phyloP scores from a whole-genome alignment of 257 asterid species.

The Primulina eburnea region DNA sequence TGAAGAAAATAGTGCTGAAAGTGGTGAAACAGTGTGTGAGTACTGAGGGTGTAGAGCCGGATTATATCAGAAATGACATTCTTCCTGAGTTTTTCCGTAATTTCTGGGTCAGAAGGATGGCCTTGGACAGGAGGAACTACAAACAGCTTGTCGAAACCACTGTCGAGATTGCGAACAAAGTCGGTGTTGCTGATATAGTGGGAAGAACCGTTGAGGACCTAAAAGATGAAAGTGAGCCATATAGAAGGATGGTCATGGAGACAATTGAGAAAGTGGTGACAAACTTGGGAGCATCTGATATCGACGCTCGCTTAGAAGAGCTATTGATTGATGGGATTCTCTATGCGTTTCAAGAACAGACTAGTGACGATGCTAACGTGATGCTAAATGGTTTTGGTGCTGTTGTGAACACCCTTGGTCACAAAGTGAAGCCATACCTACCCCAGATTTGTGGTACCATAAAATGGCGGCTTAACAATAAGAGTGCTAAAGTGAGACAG shows the following conservation, averaged over 20 bases:
- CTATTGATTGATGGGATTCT: conserved; percentile 82
- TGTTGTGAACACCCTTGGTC: conserved; percentile 88
- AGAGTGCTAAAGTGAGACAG: conserved; percentile 90
- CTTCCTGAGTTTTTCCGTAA: conserved; percentile 91
- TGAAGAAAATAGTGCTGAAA: conserved; percentile 91
- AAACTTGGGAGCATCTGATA: conserved; percentile 84
- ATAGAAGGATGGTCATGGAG: conserved; percentile 95
- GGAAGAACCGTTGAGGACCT: conserved; percentile 85
- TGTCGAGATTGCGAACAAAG: conserved; percentile 87
- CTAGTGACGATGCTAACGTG: conserved; percentile 90
- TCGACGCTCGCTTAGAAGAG: conserved; percentile 81
- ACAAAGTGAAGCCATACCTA: conserved; percentile 78
- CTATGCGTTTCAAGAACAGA: conserved; percentile 91
- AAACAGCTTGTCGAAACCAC: conserved; percentile 90
- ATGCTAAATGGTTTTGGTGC: conserved; percentile 96
- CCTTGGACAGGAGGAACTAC: conserved; percentile 83
- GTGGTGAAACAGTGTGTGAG: conserved; percentile 96
- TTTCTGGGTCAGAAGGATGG: conserved; percentile 94
- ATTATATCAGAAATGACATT: conserved; percentile 72
- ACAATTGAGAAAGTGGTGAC: conserved; percentile 93
- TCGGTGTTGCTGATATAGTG: conserved; percentile 85
- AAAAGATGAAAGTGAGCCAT: conserved; percentile 92
- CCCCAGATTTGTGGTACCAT: conserved; percentile 95
- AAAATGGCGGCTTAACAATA: conserved; percentile 85
- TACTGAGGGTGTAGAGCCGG: conserved; percentile 91